A percentile compares a stretch with the other conserved stretches of the same genome.
These are phyloP conservation scores for Gillenia trifoliata DNA, from an alignment of 306 rosid species.

Conservation along the genomic window DNA sequence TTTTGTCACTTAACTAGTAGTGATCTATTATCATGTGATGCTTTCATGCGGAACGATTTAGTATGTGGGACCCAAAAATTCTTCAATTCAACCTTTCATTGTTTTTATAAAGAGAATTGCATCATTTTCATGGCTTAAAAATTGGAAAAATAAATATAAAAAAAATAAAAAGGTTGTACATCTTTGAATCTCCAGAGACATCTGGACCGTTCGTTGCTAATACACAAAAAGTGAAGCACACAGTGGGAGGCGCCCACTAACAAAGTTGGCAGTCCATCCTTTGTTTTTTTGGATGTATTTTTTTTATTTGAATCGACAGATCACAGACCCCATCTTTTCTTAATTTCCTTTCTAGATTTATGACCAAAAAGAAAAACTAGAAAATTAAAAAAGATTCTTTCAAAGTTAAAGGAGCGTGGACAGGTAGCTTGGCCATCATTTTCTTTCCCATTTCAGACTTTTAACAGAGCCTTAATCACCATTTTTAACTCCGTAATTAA, in stretches of 20 bases:
- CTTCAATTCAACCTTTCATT: constrained; percentile 5
- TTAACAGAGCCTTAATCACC: background rate
- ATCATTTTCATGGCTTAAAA: constrained; percentile 1
- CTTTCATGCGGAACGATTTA: constrained; percentile 23
- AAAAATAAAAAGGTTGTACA: background rate
- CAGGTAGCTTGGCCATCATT: constrained; percentile 21
- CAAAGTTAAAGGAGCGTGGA: constrained; percentile 1
- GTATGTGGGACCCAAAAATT: constrained; percentile 26
- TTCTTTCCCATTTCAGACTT: background rate
- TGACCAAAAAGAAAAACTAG: background rate
- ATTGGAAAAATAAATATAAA: background rate
- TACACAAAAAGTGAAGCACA: background rate
- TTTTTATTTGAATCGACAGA: background rate
- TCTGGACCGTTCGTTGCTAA: constrained; percentile 20
- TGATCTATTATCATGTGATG: constrained; percentile 27
- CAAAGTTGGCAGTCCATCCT: constrained; percentile 12
- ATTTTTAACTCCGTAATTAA: background rate
- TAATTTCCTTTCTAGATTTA: background rate
- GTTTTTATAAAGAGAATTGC: background rate
- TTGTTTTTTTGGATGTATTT: background rate
- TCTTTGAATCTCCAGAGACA: background rate
- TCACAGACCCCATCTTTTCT: background rate
- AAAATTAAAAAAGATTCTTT: background rate
- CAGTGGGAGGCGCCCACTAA: constrained; percentile 23
- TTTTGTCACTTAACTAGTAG: background rate